These are phyloP conservation scores for Penicillium carneum DNA, from an alignment of 2,329 filamentous ascomycete species.

Conservation along the genomic window DNA sequence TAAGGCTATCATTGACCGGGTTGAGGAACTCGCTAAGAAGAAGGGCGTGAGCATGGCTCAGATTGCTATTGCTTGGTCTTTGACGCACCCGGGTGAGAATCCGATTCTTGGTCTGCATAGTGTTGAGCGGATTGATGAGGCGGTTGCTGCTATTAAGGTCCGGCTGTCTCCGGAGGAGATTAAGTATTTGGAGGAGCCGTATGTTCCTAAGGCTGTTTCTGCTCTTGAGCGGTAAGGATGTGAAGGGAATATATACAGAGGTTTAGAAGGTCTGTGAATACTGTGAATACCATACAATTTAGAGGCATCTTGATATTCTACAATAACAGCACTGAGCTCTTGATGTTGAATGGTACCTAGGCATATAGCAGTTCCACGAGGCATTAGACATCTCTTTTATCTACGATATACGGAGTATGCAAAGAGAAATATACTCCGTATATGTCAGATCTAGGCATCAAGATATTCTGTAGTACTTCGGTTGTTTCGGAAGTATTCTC, in stretches of 20 bases:
- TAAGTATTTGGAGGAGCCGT: slow-evolving; percentile 68
- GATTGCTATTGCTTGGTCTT: slow-evolving; percentile 69
- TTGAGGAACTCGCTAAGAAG: slow-evolving; percentile 66
- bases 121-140: slow-evolving; percentile 67
- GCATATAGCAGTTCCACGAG: neutral
- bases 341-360: neutral
- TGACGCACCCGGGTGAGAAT: slow-evolving; percentile 60
- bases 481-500: neutral
- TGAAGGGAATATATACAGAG: neutral
- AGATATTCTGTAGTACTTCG: neutral
- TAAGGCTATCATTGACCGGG: slow-evolving; percentile 60
- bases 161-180: slow-evolving; percentile 66
- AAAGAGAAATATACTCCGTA: neutral
- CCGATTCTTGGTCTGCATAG: slow-evolving; percentile 70
- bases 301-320: neutral
- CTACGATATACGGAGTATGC: no score
- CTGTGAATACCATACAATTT: neutral
- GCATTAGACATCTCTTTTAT: neutral
- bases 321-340: neutral
- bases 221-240: slow-evolving; percentile 37
- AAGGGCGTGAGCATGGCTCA: slow-evolving; percentile 68
- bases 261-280: neutral
- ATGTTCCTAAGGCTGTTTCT: slow-evolving; percentile 58
- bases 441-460: neutral
- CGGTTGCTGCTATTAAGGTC: slow-evolving; percentile 57